A percentile compares a stretch with the other conserved stretches of the same genome.
Conservation (phyloP, 2,329 filamentous ascomycete species). For the Colletotrichum melonis region DNA sequence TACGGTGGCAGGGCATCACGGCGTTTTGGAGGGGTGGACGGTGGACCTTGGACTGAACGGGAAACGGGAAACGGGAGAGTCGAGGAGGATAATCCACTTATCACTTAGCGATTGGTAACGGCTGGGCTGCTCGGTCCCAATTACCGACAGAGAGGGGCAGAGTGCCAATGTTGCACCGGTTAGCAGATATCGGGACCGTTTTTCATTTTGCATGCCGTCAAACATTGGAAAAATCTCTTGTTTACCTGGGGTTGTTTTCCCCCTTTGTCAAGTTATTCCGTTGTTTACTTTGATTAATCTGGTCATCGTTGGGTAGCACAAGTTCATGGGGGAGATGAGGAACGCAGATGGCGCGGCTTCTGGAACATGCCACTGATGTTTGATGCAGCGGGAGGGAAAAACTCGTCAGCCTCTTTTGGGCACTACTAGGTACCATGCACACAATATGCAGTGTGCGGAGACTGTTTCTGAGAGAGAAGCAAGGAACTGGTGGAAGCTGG, state of each 20-base stretch:
- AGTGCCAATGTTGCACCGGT: not conserved
- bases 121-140: constrained; percentile 31
- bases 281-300: constrained; percentile 9
- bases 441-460: not conserved
- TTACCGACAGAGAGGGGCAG: constrained; percentile 18
- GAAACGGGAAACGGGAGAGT: not conserved
- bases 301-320: constrained; percentile 7
- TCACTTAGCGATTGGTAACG: constrained; percentile 27
- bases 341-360: constrained; percentile 23
- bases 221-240: constrained; percentile 5
- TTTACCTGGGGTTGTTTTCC: constrained; percentile 14
- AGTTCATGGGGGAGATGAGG: not conserved
- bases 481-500: not conserved
- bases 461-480: not conserved
- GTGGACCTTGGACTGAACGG: not conserved
- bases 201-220: constrained; percentile 27
- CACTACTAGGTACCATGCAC: not conserved
- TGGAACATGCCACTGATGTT: constrained; percentile 27
- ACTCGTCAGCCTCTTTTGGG: not conserved
- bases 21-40: not conserved
- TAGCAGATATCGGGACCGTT: not conserved
- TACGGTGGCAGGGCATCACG: not conserved
- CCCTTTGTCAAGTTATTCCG: constrained; percentile 20
- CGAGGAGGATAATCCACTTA: not conserved
- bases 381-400: not conserved